Evolutionary conservation across 2,329 filamentous ascomycete genomes (phyloP).

Genomic region (Blastomyces percursus): DNA sequence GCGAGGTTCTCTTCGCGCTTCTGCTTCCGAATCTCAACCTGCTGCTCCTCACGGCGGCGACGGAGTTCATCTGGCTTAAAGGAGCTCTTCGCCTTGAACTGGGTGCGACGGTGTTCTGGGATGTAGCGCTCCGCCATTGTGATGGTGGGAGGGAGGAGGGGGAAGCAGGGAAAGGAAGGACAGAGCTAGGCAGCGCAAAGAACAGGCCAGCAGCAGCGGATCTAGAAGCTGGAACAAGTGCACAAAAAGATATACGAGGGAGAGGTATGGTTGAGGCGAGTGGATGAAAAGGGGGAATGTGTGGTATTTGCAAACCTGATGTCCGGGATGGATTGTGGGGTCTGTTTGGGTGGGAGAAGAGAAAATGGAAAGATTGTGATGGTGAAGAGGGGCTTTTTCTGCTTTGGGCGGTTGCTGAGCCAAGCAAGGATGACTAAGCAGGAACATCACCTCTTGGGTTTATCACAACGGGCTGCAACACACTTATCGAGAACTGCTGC

Average conservation of each 20-base stretch:
- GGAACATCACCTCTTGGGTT: background rate
- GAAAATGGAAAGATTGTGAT: background rate
- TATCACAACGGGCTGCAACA: too few species aligned
- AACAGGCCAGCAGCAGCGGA: conserved; percentile 6
- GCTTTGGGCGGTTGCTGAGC: conserved; percentile 2
- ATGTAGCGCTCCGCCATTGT: conserved; percentile 98
- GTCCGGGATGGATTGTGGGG: conserved; percentile 5
- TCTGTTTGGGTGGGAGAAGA: conserved; percentile 7
- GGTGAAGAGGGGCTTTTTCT: conserved; percentile 9
- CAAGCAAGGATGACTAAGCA: background rate
- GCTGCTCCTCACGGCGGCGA: conserved; percentile 95
- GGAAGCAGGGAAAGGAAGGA: conserved; percentile 12
- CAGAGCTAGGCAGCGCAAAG: conserved; percentile 8
- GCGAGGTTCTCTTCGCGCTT: conserved; percentile 98
- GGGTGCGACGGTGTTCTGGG: conserved; percentile 95
- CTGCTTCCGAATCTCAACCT: conserved; percentile 97
- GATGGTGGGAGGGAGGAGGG: conserved; percentile 22
- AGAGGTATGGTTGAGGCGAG: conserved; percentile 10
- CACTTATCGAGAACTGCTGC: background rate
- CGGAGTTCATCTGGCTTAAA: conserved; percentile 99
- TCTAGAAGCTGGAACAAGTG: background rate
- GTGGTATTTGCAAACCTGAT: background rate
- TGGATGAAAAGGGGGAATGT: conserved; percentile 2
- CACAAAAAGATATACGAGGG: conserved; percentile 6
- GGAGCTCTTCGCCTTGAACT: conserved; percentile 98